These are phyloP conservation scores for Euryodendron excelsum DNA, from an alignment of 148 eudicot species.

Conservation along the genomic window DNA sequence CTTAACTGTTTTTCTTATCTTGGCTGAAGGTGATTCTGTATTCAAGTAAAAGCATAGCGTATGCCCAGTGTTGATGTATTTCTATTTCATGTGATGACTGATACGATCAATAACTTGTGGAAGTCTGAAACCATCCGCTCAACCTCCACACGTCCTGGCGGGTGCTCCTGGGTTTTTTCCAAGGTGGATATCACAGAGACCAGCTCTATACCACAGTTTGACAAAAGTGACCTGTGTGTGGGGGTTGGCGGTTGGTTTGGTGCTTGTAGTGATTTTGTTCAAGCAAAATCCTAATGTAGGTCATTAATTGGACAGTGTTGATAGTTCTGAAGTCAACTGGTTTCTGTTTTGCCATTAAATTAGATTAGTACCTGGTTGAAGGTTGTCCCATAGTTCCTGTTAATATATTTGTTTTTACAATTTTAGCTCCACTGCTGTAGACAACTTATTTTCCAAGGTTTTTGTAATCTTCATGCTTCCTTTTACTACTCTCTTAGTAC, in stretches of 20 bases:
- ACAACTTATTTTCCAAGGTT: not conserved
- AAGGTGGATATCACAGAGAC: not conserved
- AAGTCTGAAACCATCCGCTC: not conserved
- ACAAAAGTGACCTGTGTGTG: no score
- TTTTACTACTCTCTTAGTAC: not conserved
- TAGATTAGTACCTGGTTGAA: not conserved
- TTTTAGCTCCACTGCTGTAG: not conserved
- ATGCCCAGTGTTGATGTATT: no score
- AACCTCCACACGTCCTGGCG: not conserved
- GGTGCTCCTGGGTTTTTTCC: not conserved
- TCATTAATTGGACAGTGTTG: not conserved
- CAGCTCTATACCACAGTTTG: no score
- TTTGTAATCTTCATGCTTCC: constrained; percentile 3
- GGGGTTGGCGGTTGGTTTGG: no score
- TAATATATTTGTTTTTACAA: not conserved
- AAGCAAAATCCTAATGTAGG: not conserved
- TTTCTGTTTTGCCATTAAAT: not conserved
- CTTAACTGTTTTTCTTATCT: not conserved
- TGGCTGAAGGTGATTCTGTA: not conserved
- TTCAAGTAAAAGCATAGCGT: not conserved
- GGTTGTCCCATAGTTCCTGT: not conserved
- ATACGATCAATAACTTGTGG: not conserved
- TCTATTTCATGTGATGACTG: not conserved
- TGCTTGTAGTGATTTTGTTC: not conserved
- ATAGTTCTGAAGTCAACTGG: not conserved